Base-by-base conservation (phyloP, 2,329 filamentous ascomycete species). In the Fusarium ramigenum region DNA sequence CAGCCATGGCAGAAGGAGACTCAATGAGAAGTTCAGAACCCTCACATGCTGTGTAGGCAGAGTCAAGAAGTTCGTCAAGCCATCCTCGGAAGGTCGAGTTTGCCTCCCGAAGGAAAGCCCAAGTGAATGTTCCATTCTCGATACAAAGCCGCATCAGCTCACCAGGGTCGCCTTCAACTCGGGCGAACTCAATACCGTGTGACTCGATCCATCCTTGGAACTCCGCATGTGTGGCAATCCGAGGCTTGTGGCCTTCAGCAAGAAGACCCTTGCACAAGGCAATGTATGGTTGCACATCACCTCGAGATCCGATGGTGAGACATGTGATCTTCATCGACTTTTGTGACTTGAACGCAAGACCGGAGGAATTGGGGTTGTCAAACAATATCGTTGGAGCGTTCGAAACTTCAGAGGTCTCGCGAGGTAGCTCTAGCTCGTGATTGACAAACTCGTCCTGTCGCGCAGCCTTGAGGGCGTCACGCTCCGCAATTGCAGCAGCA, bases 201-300 rank as follows among this genome's bases (percentile, higher is more conserved):
- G 91, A 90, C 79, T 94, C 90, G 49, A 99, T 90, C 95, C 96
- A 99, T 19, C 86, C 88, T 76, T 93, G 91, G 78, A 99, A 99
- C 81, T 98, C 96, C 30, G 86, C 87, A 80, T 99, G 96, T 0
- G 96, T 98, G 16, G 96, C 96, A 76, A 99, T 99, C 71, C 90
- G 92, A 21, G 93, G 89, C 69, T 88, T 90, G 82, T 99, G 96
- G 1, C 96, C 96, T 75, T 99, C 95, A 1, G 92, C 93, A 46
- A 97, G 82, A 4, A 99, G 85, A 1, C 93, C 94, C 79, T 97
- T 98, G 84, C 96, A 98, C 2, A 99, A 86, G 1, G 96, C 95
- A 80, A 99, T 98, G 80, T 98, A 99, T 2, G 96, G 96, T 80
- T 99, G 96, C 8, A 99, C 96, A 80, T 99, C 96, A 30, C 96